A percentile compares a stretch with the other conserved stretches of the same genome.
Conservation (phyloP, 2,329 filamentous ascomycete genomes). For the Pseudogymnoascus sp. region DNA sequence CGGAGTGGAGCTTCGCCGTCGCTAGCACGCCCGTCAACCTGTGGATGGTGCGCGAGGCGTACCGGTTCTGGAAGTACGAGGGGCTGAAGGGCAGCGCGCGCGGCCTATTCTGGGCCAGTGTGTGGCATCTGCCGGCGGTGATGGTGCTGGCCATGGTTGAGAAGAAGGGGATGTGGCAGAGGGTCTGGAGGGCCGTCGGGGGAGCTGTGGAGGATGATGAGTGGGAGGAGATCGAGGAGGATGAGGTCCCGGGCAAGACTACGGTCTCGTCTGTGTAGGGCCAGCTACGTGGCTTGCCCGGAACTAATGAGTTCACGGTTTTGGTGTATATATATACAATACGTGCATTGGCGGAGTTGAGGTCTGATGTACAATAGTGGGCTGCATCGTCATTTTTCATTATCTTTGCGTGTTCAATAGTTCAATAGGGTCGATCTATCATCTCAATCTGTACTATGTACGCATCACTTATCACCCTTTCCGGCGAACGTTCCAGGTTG, state of each 20-base stretch:
- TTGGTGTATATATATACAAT: conserved; percentile 2
- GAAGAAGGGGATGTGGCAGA: conserved; percentile 86
- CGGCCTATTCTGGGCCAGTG: conserved; percentile 90
- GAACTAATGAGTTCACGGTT: conserved; percentile 7
- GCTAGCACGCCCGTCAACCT: conserved; percentile 76
- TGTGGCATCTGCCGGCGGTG: conserved; percentile 88
- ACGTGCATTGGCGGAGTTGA: conserved; percentile 5
- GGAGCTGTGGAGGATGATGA: conserved; percentile 49
- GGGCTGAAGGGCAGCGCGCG: conserved; percentile 75
- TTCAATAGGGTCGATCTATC: conserved; percentile 1
- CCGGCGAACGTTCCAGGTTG: not conserved
- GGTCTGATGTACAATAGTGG: conserved; percentile 7
- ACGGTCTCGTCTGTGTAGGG: conserved; percentile 1
- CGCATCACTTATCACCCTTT: not conserved
- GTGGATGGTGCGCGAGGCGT: conserved; percentile 76
- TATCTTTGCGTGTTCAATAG: not conserved
- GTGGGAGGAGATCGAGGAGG: conserved; percentile 49
- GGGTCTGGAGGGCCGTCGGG: conserved; percentile 64
- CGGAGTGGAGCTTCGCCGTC: conserved; percentile 74
- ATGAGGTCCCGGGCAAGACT: conserved; percentile 13
- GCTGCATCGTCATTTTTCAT: not conserved
- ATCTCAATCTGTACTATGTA: conserved; percentile 4
- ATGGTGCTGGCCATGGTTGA: conserved; percentile 85
- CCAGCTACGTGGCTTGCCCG: not conserved
- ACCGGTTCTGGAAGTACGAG: conserved; percentile 70